Evolutionary conservation across 139 green algal genomes (phyloP), one percentile per base, ranked within the genome.

Genomic region (Chlorella sp.): DNA sequence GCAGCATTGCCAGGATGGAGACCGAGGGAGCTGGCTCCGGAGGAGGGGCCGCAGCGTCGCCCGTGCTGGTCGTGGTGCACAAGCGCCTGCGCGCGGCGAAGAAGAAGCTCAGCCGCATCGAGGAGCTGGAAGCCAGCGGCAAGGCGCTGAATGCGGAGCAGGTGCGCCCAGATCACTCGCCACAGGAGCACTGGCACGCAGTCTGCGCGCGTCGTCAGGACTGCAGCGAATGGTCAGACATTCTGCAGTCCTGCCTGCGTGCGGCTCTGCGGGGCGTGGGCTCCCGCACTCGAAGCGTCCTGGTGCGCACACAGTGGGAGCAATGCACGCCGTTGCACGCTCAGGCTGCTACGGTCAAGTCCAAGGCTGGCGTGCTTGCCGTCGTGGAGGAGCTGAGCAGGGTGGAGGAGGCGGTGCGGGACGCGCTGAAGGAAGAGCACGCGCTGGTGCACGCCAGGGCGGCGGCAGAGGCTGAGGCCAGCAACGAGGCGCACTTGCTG

Each of bases 301-400:
- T n/a, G n/a, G n/a, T n/a, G n/a, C n/a, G n/a, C n/a, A n/a, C n/a
- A n/a, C n/a, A n/a, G n/a, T n/a, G n/a, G n/a, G n/a, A n/a, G n/a
- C n/a, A n/a, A n/a, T n/a, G n/a, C n/a, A n/a, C n/a, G n/a, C n/a
- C n/a, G n/a, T n/a, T n/a, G n/a, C n/a, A n/a, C n/a, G n/a, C n/a
- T n/a, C n/a, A n/a, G n/a, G 4, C 50, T 14, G 32, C 64, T 5
- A 70, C 33, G 3, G 6, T 80, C 14, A 17, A 51, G 4, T 36
- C 27, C 36, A 80, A 80, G 69, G 61, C 68, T 20, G 35, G 24
- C n/a, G 61, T 80, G 42, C 20, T 49, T 30, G 61, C 68, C 22
- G 74, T 75, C 20, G 60, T 80, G 23, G 74, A 80, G 29, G 74
- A 80, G 62, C 62, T 80, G 31, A 33, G 67, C 31, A 75, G 72